Base-by-base conservation (phyloP, 2,329 filamentous ascomycete genomes). In the Xylariales sp. region DNA sequence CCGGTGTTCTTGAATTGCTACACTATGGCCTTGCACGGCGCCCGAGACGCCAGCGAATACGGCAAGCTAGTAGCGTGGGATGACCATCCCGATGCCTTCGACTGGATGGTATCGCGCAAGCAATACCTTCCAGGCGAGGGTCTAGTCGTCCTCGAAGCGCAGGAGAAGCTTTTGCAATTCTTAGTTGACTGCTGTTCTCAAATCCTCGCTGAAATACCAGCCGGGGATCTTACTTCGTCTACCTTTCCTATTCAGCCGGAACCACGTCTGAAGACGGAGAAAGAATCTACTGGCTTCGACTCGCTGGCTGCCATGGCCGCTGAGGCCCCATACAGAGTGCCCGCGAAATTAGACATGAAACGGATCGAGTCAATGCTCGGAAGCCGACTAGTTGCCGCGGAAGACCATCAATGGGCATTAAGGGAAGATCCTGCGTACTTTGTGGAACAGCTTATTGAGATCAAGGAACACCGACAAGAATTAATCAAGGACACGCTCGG, bases 351-450 rank as follows among this genome's bases (percentile, higher is more conserved):
- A 0, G 81, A 89, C 68, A 75, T 89, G 1, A 69, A 56, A 0
- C 79, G 81, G 0, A 76, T 90, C 0, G 77, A 81, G 46, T 73
- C 76, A 1, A 71, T 89, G 3, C 76, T 87, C 0, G 74, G 73
- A 1, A 83, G 84, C 0, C 82, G 79, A 67, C 71, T 71, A 0
- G 72, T 78, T 0, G 79, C 80, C 3, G 81, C 82, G 0, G 82
- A 87, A 62, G 87, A 90, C 74, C 85, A 89, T 70, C 50, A 89
- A 0, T 86, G 82, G 82, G 72, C 81, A 0, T 76, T 90, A 2
- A 81, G 87, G 7, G 87, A 90, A 71, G 88, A 90, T 72, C 87
- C 87, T 0, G 77, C 77, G 0, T 89, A 89, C 75, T 90, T 89
- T 69, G 75, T 80, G 3, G 78, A 85, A 62, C 76, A 0, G 50